Evolutionary conservation across 163 green algal species (phyloP), one percentile per base, ranked within the genome.

Genomic region (Scenedesmus sp.): DNA sequence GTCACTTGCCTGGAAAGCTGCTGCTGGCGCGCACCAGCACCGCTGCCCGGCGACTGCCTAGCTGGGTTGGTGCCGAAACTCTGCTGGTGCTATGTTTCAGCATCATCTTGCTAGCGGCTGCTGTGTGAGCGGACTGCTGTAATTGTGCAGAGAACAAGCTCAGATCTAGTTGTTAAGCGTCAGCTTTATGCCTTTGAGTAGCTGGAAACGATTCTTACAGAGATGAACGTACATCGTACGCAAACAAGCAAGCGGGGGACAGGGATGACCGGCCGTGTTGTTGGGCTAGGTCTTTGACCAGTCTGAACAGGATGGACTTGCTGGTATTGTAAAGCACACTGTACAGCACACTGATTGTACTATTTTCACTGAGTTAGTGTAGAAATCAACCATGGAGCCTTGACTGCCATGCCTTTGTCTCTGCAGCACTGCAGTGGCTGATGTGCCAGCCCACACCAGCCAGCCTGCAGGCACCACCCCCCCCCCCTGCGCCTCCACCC

Each of bases 21-120:
- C 85, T 90, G 85, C 68, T 84, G 33, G 85, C 68, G 33, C 56
- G n/a, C 37, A 40, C 56, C 42, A 90, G 43, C 30, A 90, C 68
- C 35, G 70, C 61, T 61, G 72, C 44, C 53, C 49, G 46, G 65
- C 40, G 65, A 89, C 30, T 76, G 65, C 30, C 40, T 30, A 76
- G 26, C 65, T 76, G 65, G 30, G 9, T 18, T 16, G 65, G 9
- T 37, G 65, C 6, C 30, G 26, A 40, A 76, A 22, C 30, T 40
- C 3, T 76, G 40, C 65, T 76, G 65, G 30, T 76, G 30, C 30
- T 40, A 40, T 76, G 30, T 40, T 26, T 76, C 4, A 76, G 65
- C 65, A 76, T 76, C 65, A 76, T 76, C 65, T 76, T 76, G 65
- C 65, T 76, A 18, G 24, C 59, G 59, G 24, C 30, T 76, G 65